Evolutionary conservation across 2,329 filamentous ascomycete species (phyloP), one percentile per base, ranked within the genome.

Genomic region (Botrytis elliptica): DNA sequence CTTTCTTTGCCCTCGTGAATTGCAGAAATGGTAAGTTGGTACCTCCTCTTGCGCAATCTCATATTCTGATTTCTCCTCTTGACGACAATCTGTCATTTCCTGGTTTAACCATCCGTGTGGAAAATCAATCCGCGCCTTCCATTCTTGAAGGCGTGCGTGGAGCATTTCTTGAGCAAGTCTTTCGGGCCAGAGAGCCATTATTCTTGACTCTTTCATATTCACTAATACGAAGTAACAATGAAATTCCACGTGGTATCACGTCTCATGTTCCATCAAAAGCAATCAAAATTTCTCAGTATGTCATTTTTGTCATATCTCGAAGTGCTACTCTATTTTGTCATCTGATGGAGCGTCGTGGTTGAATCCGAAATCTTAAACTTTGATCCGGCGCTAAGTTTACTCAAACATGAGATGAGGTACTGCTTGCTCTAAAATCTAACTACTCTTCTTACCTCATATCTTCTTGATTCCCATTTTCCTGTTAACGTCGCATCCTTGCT

Each of bases 91-190:
- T 62, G 10, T n/a, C 12, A 25, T n/a, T 36, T 59, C 10, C 5
- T n/a, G 5, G 0, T 25, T n/a, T 38, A 0, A 22, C 25, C 59
- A 25, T n/a, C 4, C 14, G 22, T n/a, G 36, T 62, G 5, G 22
- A 14, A 9, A 25, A 16, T 9, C 6, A 7, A 7, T 40, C 9
- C 7, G 12, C 22, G 16, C 59, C 2, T 40, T 18, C 6, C 22
- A n/a, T 16, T n/a, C n/a, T n/a, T 18, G 18, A 25, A 3, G 2
- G 0, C 6, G 22, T 18, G 0, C 6, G 22, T 18, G 12, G 25
- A 40, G 6, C 12, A 40, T 16, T 22, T n/a, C 3, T n/a, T 18
- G 5, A 25, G 4, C 36, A 4, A 22, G 33, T 40, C 3, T 16
- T 18, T n/a, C 6, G 10, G 36, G 59, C 22, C 6, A 14, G 36